Evolutionary conservation across 208 protist species (phyloP).

Genomic region (Crithidia fasciculata): DNA sequence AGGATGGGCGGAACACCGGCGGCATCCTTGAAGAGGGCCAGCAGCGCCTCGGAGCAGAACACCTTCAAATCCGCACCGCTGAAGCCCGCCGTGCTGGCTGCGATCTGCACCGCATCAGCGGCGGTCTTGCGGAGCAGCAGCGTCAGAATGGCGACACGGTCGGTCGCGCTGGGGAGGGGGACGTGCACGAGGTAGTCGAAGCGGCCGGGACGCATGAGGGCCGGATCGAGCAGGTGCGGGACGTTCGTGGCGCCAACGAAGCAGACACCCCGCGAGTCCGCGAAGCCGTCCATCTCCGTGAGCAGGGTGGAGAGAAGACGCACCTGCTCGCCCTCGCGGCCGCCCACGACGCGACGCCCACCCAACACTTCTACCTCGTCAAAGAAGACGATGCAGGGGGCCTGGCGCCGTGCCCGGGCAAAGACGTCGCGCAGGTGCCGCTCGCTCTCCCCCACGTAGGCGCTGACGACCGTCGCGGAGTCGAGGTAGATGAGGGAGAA

Average conservation of each 20-base stretch:
- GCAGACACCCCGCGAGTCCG: constrained; percentile 73
- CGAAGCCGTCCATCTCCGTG: constrained; percentile 98
- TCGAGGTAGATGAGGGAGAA: constrained; percentile 90
- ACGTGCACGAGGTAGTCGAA: constrained; percentile 92
- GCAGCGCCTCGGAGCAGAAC: constrained; percentile 56
- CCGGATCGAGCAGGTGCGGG: constrained; percentile 88
- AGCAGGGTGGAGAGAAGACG: constrained; percentile 96
- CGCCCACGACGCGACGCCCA: constrained; percentile 39
- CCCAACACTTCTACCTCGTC: constrained; percentile 95
- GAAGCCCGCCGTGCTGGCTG: constrained; percentile 70
- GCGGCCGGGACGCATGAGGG: constrained; percentile 88
- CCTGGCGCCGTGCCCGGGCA: constrained; percentile 68
- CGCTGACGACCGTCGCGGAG: constrained; percentile 86
- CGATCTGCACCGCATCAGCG: constrained; percentile 48
- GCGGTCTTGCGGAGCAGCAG: constrained; percentile 55
- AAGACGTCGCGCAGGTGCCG: constrained; percentile 87
- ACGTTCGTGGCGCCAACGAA: constrained; percentile 93
- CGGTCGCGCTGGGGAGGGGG: constrained; percentile 57
- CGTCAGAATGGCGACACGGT: constrained; percentile 64
- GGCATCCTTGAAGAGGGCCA: constrained; percentile 49
- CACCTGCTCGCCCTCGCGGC: constrained; percentile 49
- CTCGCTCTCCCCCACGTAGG: constrained; percentile 96
- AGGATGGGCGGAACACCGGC: constrained; percentile 18
- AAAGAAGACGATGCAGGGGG: constrained; percentile 94
- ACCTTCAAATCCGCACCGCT: constrained; percentile 84